Base-by-base conservation (phyloP, 805 yeast genomes). In the Yamadazyma sp. region DNA sequence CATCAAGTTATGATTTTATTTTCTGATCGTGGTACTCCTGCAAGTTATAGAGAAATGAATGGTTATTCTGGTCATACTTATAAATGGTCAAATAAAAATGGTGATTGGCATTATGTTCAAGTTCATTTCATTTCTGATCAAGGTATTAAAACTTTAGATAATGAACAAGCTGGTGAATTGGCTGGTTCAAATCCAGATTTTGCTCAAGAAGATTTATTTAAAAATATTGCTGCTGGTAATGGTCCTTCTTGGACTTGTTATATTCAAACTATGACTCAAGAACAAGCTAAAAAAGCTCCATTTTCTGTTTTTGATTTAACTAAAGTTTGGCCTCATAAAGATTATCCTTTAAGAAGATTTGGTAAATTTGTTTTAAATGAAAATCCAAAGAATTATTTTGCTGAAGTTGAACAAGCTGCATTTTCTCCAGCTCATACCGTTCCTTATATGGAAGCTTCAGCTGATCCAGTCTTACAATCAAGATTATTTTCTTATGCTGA, bases 221-320 rank as follows among this genome's bases (percentile, higher is more conserved):
- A 80, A 46, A 70, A 83, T 43, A 87, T 87, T 58, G 87, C 82
- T 51, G 73, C 73, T 41, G 93, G 91, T 37, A 82, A 86, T 42
- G 56, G 50, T 53, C 96, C 96, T 45, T 73, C 86, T 2, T 87
- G 96, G 95, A 85, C 89, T 23, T 78, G 76, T 43, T 86, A 82
- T 62, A 64, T 87, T 35, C 96, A 87, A 69, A 75, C 86, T 29
- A 87, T 87, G 95, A 83, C 95, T 23, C 76, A 76, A 42, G 85
- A 78, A 49, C 80, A 87, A 62, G 87, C 95, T 41, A 74, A 81
- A 60, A 62, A 77, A 42, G 75, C 76, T 32, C 82, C 82, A 55
- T 86, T 83, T 65, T 82, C 91, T 5, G 89, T 88, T 29, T 86
- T 85, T 56, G 96, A 87, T 63, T 72, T 87, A 60, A 87, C 96